Evolutionary conservation across 306 rosid species (phyloP).

Genomic region (Canavalia gladiata): DNA sequence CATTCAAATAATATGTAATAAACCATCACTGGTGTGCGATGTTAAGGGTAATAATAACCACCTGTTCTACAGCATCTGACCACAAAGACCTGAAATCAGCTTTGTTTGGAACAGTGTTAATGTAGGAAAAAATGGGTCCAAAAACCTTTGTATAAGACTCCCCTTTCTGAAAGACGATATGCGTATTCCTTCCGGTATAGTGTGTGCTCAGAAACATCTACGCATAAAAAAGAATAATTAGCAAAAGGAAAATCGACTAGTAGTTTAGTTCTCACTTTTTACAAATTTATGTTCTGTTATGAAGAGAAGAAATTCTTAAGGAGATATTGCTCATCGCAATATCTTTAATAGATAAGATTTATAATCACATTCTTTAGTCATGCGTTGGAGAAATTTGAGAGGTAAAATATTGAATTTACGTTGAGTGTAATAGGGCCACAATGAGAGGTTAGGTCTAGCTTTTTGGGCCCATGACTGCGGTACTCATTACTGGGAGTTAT

Average conservation of each 20-base stretch:
- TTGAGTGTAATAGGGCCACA: slow-evolving; percentile 79
- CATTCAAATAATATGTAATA: not conserved
- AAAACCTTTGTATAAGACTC: slow-evolving; percentile 83
- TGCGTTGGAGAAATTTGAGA: too few relatives aligned
- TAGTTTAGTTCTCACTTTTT: too few relatives aligned
- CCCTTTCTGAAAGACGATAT: slow-evolving; percentile 59
- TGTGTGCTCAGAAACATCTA: slow-evolving; percentile 90
- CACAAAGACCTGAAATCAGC: slow-evolving; percentile 52
- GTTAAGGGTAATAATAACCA: slow-evolving; percentile 24
- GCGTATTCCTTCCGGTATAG: slow-evolving; percentile 60
- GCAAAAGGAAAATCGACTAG: too few relatives aligned
- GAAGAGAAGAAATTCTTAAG: too few relatives aligned
- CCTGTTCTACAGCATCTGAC: slow-evolving; percentile 77
- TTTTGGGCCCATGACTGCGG: slow-evolving; percentile 71
- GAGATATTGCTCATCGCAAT: too few relatives aligned
- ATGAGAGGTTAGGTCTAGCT: slow-evolving; percentile 94
- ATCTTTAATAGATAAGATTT: too few relatives aligned
- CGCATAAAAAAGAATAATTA: not conserved
- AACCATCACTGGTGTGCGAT: not conserved
- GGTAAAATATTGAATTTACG: slow-evolving; percentile 51
- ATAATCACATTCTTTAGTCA: too few relatives aligned
- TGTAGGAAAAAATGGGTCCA: slow-evolving; percentile 75
- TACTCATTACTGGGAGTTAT: slow-evolving; percentile 88
- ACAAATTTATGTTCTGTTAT: too few relatives aligned
- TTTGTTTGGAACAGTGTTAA: slow-evolving; percentile 56